Conservation (phyloP, 352 stramenopile species). For the Globisporangium sylvaticum region DNA sequence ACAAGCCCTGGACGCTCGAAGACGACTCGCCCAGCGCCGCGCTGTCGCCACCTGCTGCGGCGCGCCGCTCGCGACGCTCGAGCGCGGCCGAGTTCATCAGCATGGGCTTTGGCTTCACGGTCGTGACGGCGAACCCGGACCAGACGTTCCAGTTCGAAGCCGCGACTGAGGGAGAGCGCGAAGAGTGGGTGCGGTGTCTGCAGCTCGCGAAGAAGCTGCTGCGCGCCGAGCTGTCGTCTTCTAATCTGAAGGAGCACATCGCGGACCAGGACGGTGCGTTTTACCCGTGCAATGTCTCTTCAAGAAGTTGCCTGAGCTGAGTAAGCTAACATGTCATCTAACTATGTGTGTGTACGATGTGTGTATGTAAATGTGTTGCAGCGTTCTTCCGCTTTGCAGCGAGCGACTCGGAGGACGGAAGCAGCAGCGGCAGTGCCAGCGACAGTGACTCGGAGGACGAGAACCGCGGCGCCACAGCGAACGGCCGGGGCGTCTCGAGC, state of each 20-base stretch:
- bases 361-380: slow-evolving; percentile 3
- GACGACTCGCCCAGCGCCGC: slow-evolving; percentile 12
- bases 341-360: background rate
- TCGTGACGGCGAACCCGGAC: slow-evolving; percentile 25
- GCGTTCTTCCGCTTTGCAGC: slow-evolving; percentile 51
- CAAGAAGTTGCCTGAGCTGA: background rate
- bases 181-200: slow-evolving; percentile 47
- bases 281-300: background rate
- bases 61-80: slow-evolving; percentile 17
- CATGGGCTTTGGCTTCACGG: slow-evolving; percentile 32
- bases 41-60: slow-evolving; percentile 12
- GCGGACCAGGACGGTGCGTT: slow-evolving; percentile 19
- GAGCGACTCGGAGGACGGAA: slow-evolving; percentile 47
- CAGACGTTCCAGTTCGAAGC: slow-evolving; percentile 38
- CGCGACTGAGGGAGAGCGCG: slow-evolving; percentile 24
- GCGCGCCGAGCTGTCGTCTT: slow-evolving; percentile 3
- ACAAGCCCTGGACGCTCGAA: slow-evolving; percentile 17
- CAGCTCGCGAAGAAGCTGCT: slow-evolving; percentile 36
- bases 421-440: slow-evolving; percentile 21
- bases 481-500: slow-evolving; percentile 12
- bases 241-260: slow-evolving; percentile 4
- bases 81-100: slow-evolving; percentile 18
- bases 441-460: slow-evolving; percentile 12
- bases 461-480: slow-evolving; percentile 9
- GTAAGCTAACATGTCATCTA: background rate